These are phyloP conservation scores for Xylariales sp. DNA, from an alignment of 2,329 filamentous ascomycete species.

Conservation along the genomic window DNA sequence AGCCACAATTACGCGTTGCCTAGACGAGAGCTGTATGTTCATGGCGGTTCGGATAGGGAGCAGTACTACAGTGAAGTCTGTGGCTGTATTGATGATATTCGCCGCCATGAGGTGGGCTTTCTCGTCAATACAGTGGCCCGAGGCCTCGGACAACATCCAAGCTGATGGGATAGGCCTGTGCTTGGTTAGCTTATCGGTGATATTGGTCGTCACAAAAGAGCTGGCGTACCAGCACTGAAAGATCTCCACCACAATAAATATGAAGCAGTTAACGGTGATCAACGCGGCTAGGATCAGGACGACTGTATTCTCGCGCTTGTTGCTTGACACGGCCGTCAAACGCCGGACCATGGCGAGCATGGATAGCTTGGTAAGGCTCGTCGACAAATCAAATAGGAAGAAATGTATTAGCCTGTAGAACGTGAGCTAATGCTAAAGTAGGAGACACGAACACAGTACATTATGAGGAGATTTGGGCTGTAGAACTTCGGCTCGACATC, in stretches of 20 bases:
- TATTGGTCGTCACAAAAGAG: not conserved
- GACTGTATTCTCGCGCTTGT: conserved; percentile 48
- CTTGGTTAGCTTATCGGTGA: conserved; percentile 1
- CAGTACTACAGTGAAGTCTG: conserved; percentile 66
- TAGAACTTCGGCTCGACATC: conserved; percentile 46
- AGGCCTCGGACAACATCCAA: conserved; percentile 51
- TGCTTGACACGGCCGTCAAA: conserved; percentile 50
- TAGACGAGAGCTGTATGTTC: conserved; percentile 58
- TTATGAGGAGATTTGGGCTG: conserved; percentile 44
- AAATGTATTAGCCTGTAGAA: conserved; percentile 48
- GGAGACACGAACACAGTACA: conserved; percentile 38
- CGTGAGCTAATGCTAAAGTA: not conserved
- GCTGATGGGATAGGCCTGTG: conserved; percentile 53
- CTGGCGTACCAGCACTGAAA: conserved; percentile 55
- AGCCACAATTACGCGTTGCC: conserved; percentile 59
- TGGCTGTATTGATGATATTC: conserved; percentile 69
- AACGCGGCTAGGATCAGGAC: conserved; percentile 48
- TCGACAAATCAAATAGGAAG: conserved; percentile 54
- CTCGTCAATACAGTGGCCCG: conserved; percentile 60
- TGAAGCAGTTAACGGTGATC: conserved; percentile 49
- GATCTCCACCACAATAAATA: conserved; percentile 53
- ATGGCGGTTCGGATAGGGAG: conserved; percentile 62
- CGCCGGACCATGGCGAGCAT: conserved; percentile 55
- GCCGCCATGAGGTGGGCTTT: conserved; percentile 63
- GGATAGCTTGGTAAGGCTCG: conserved; percentile 55